Percentiles rank a stretch among this genome's conserved stretches.
Conservation (phyloP, 2,329 filamentous ascomycete genomes). For the Cladorrhinum sp. region DNA sequence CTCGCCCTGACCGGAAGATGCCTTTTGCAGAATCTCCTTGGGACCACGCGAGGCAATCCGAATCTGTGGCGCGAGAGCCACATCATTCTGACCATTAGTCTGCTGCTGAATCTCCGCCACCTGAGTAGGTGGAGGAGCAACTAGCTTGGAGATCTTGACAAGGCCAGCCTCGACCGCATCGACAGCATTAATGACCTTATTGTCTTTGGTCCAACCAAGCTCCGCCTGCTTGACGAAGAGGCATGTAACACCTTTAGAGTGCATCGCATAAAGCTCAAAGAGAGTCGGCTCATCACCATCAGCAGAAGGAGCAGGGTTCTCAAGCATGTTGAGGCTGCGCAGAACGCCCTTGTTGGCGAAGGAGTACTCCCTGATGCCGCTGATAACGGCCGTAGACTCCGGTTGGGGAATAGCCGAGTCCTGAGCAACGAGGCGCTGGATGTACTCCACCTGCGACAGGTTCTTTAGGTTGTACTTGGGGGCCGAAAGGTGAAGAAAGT, state of each 20-base stretch:
- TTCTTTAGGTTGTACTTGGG: conserved; percentile 83
- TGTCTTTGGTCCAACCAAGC: conserved; percentile 86
- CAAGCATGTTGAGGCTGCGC: conserved; percentile 85
- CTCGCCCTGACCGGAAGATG: conserved; percentile 31
- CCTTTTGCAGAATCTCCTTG: conserved; percentile 38
- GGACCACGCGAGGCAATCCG: conserved; percentile 34
- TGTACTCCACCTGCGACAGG: conserved; percentile 84
- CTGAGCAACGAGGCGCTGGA: conserved; percentile 71
- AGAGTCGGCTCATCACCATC: conserved; percentile 68
- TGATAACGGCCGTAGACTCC: conserved; percentile 95
- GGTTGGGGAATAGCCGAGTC: conserved; percentile 74
- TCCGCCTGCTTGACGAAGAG: conserved; percentile 82
- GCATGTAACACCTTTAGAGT: conserved; percentile 94
- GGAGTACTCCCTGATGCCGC: conserved; percentile 91
- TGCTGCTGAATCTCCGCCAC: conserved; percentile 42
- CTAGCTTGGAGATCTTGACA: conserved; percentile 71
- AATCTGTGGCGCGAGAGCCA: conserved; percentile 32
- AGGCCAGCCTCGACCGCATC: conserved; percentile 72
- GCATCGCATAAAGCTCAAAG: conserved; percentile 96
- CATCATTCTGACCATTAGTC: conserved; percentile 38
- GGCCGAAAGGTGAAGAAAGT: conserved; percentile 92
- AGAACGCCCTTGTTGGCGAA: conserved; percentile 83
- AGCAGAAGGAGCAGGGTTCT: conserved; percentile 62
- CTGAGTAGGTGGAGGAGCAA: conserved; percentile 46
- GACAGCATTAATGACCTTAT: conserved; percentile 77